Base-by-base conservation (phyloP, 2,329 filamentous ascomycete species). In the Aureobasidium namibiae region DNA sequence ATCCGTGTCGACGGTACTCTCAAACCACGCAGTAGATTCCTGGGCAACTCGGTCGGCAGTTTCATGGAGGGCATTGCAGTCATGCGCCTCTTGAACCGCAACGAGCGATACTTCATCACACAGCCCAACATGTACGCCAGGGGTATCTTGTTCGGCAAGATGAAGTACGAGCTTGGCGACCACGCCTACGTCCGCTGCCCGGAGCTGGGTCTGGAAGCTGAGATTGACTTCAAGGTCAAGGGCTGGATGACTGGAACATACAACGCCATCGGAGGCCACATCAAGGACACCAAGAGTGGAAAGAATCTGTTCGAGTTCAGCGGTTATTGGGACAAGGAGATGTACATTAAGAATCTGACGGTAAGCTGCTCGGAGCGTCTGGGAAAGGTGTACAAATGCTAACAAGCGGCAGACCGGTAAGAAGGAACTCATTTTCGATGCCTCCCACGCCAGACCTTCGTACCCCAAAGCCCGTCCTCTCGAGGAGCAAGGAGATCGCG, bases 41-140 rank as follows among this genome's bases (percentile, higher is more conserved):
- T 99, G 41, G 94, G 94, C 54, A 99, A 99, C 75, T 99, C 94
- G 3, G 94, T 94, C 0, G 94, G 92, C 41, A 97, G 92, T 75
- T 80, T 99, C 77, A 99, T 99, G 94, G 95, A 99, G 71, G 94
- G 94, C 1, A 90, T 95, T 57, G 92, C 92, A 2, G 88, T 95
- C 61, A 76, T 99, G 71, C 85, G 85, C 52, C 80, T 99, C 56
- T 72, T 92, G 64, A 96, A 96, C 72, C 81, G 88, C 54, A 89
- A 89, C 41, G 94, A 99, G 75, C 82, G 86, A 86, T 97, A 96
- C 74, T 89, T 95, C 68, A 76, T 97, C 56, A 97, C 94, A 4
- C 94, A 99, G 70, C 94, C 94, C 18, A 99, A 99, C 77, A 99
- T 99, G 91, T 99, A 99, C 73, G 94, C 92, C 23, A 84, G 94